Base-by-base conservation (phyloP, 495 filamentous ascomycete species). In the Penicillium cosmopolitanum region DNA sequence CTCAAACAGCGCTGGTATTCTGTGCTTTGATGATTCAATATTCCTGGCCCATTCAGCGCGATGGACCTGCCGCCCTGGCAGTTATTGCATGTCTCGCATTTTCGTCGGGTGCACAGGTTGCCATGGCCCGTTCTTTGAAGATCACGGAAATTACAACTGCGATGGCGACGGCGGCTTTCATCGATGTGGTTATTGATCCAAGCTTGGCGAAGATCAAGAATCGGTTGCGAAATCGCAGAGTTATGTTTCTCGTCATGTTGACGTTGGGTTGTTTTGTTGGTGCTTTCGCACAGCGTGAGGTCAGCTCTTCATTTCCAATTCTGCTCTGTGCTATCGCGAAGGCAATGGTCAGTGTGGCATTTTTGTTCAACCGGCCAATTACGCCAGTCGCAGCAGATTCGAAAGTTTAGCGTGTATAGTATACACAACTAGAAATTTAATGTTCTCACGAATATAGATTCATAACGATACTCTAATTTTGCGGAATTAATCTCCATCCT, bases 71-170 rank as follows among this genome's bases (percentile, higher is more conserved):
- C 2, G 79, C 82, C 0, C 60, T 83, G 43, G 61, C 67, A 0
- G 78, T 80, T 0, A 71, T 87, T 50, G 77, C 69, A 0, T 66
- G 85, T 33, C 67, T 88, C 18, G 84, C 85, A 3, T 79, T 81
- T 36, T 79, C 84, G 3, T 80, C 84, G 0, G 85, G 85, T 1
- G 78, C 73, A 7, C 85, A 87, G 65, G 85, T 88, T 0, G 84
- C 84, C 15, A 77, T 84, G 74, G 75, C 74, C 5, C 73, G 85
- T 7, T 69, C 75, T 9, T 64, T 88, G 57, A 70, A 77, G 47
- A 80, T 86, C 69, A 82, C 83, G 6, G 84, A 88, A 64, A 88
- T 87, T 33, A 84, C 76, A 23, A 87, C 85, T n/a, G 85, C 85
- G 3, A 87, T 87, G 84, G 85, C 85, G 1, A 88, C 85, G 25